Percentiles rank a stretch among this genome's conserved stretches.
Evolutionary conservation across 2,329 filamentous ascomycete species (phyloP).

Genomic region (Trichothecium sympodiale): DNA sequence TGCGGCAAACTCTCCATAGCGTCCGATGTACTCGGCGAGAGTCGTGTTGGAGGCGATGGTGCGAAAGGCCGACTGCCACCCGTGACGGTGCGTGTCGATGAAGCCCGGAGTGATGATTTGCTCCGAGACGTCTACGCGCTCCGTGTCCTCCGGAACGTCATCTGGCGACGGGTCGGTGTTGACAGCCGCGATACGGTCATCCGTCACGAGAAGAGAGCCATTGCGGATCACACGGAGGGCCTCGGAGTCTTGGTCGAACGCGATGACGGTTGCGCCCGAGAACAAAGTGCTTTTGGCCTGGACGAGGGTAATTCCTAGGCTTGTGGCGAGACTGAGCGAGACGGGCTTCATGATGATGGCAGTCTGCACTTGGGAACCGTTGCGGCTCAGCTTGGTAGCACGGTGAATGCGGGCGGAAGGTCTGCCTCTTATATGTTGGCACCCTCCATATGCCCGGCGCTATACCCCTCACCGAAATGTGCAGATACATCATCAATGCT

Average conservation of each 20-base stretch:
- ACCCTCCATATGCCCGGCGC: too few species aligned
- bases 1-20: slow-evolving; percentile 22
- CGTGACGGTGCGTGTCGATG: slow-evolving; percentile 44
- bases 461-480: too few species aligned
- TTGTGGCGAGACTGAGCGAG: too few species aligned
- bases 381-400: too few species aligned
- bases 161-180: slow-evolving; percentile 11
- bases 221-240: slow-evolving; percentile 24
- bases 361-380: too few species aligned
- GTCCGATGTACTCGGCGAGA: slow-evolving; percentile 33
- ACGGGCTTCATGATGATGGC: too few species aligned
- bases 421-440: too few species aligned
- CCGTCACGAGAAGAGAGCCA: slow-evolving; percentile 26
- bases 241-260: slow-evolving; percentile 22
- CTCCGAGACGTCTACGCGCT: slow-evolving; percentile 31
- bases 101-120: slow-evolving; percentile 46
- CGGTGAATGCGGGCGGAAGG: too few species aligned
- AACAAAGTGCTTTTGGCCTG: slow-evolving; percentile 11
- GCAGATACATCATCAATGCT: too few species aligned
- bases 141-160: background rate
- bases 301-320: too few species aligned
- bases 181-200: slow-evolving; percentile 25
- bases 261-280: slow-evolving; percentile 26
- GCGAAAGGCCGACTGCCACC: slow-evolving; percentile 45
- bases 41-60: slow-evolving; percentile 40